Base-by-base conservation (phyloP, 192 early-diverging fungal genomes). In the Coemansia sp. region DNA sequence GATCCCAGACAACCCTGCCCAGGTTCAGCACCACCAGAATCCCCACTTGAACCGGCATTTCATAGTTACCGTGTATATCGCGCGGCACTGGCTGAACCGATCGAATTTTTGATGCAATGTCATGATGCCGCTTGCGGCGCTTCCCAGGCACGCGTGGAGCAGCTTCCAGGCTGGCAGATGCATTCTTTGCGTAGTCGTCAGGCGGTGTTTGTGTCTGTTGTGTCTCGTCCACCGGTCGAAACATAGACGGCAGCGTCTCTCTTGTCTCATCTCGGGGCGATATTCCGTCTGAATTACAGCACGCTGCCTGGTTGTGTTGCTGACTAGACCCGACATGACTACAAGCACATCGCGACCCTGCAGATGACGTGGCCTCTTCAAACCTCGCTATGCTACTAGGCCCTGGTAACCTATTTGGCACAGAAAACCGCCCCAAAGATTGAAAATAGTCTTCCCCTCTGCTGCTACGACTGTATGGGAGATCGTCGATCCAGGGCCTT, bases 11-110 rank as follows among this genome's bases (percentile, higher is more conserved):
- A 23, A 97, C 87, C 14, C 59, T 65, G n/a, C 95, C 95, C 14
- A 94, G 79, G 58, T 60, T 63, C 14, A 86, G 66, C 19, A 97
- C 80, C 5, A 89, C 93, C 8, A 94, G 79, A 8, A 91, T 85
- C 5, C 94, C 95, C 14, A 93, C 81, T 37, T 88, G 83, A 14
- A 93, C 76, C 0, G 95, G 95, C 51, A 95, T 70, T 25, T 89
- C 84, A 9, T 88, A 85, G 47, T 84, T 82, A 5, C 94, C 94
- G 4, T 79, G 23, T 32, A 84, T 85, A 69, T 89, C 88, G 8
- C 67, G 66, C 2, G 70, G 66, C 32, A 79, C 76, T 2, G 76
- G 76, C 57, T 79, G 76, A 15, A 79, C 76, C 15, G 75, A 72
- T 15, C 75, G 55, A 6, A 77, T 29, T 54, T 75, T 75, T 54